Evolutionary conservation across 768 basidiomycete species (phyloP).

Genomic region (Clitopilus passeckerianus): DNA sequence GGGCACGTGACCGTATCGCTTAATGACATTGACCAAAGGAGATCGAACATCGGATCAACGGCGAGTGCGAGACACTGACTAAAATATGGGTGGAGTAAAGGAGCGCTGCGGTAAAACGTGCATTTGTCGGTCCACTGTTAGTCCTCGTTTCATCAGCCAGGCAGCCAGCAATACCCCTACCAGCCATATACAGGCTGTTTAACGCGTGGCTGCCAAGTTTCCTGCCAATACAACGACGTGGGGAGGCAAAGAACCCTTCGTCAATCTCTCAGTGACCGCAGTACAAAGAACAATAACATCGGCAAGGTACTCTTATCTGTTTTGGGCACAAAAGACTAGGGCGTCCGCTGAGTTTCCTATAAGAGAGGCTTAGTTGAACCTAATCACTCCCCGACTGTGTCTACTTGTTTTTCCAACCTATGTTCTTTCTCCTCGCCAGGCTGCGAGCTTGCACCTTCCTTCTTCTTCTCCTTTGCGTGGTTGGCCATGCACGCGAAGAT

Average conservation of each 20-base stretch:
- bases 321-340: background rate
- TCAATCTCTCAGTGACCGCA: background rate
- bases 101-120: background rate
- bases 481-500: constrained; percentile 45
- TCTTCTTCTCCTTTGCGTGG: constrained; percentile 28
- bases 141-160: background rate
- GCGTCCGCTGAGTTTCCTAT: background rate
- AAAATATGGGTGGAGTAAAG: background rate
- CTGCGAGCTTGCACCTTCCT: constrained; percentile 53
- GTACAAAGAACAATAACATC: background rate
- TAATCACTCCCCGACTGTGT: background rate
- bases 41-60: background rate
- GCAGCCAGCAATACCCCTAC: background rate
- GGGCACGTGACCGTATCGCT: constrained; percentile 8
- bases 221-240: background rate
- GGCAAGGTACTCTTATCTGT: background rate
- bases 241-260: background rate
- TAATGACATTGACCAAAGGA: background rate
- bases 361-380: background rate
- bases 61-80: background rate
- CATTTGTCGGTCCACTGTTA: background rate
- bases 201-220: background rate
- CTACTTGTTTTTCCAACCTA: constrained; percentile 21
- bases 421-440: constrained; percentile 72
- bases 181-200: background rate